These are phyloP conservation scores for Saccharomyces hybrid DNA, from an alignment of 1,139 yeast genomes.

Conservation along the genomic window DNA sequence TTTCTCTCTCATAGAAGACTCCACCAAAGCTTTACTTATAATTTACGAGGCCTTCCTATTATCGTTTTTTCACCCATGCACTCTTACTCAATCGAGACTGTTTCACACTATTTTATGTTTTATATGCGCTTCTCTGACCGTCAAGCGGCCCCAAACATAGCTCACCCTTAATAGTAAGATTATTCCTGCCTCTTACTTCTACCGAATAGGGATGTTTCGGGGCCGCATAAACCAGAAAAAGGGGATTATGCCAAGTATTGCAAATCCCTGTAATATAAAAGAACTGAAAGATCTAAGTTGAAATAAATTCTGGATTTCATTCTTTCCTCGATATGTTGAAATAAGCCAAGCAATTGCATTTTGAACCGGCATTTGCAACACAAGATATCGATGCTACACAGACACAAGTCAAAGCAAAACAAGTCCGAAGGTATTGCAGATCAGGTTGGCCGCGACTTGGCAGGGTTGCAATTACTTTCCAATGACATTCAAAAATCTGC, in stretches of 20 bases:
- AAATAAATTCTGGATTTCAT: neutral
- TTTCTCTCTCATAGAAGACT: neutral
- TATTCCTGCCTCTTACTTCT: neutral
- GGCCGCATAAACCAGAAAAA: neutral
- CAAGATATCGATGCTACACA: constrained; percentile 2
- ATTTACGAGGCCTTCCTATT: neutral
- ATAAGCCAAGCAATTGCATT: neutral
- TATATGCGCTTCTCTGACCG: too few species aligned
- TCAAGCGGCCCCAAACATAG: neutral
- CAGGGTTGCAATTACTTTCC: neutral
- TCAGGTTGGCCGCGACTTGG: neutral
- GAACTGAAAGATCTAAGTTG: neutral
- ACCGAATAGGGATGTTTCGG: neutral
- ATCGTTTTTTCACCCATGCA: neutral
- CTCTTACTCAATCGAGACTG: too few species aligned
- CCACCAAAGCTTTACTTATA: neutral
- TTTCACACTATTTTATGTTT: too few species aligned
- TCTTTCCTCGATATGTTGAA: neutral
- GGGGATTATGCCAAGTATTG: neutral
- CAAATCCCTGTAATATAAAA: neutral
- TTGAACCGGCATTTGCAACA: neutral
- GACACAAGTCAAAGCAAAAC: constrained; percentile 3
- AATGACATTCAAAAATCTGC: neutral
- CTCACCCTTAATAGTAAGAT: neutral
- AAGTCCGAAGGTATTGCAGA: neutral